Base-by-base conservation (phyloP, 2,329 filamentous ascomycete species). In the Bretziella fagacearum region DNA sequence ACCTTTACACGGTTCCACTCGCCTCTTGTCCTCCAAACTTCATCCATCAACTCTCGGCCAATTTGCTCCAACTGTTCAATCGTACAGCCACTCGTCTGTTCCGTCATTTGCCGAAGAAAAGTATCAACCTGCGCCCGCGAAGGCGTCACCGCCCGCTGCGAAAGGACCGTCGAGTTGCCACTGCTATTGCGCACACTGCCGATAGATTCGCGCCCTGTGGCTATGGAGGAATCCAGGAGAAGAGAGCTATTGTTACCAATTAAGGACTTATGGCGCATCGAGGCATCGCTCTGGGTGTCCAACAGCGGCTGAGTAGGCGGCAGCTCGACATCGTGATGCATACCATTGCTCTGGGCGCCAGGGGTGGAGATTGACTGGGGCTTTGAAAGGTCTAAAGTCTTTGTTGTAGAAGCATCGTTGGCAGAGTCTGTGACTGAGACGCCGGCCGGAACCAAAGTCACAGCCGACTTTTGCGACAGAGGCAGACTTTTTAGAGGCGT, bases 61-160 rank as follows among this genome's bases (percentile, higher is more conserved):
- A 95, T 79, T 62, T 96, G 89, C 66, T 96, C 89, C 17, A 98
- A 67, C 61, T 98, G 89, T 63, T 98, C 91, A 45, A 98, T 83
- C 0, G 80, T 83, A 60, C 83, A 84, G 1, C 84, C 84, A 17
- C 75, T 79, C 2, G 83, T 89, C 37, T 70, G 68, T 23, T 72
- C 63, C 0, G 79, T 77, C 27, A 94, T 65, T 30, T 75, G 67
- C 0, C 68, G 59, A 48, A 85, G 69, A 47, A 93, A 70, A 5
- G 65, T 59, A 2, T 65, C 60, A 20, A 85, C 65, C 25, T 72
- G 66, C 0, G 57, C 56, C 10, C 71, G 67, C 25, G 68, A 60
- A 3, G 70, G 53, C 30, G 70, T 60, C 17, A 52, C 43, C 3
- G 46, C 44, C 15, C 41, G 35, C 13, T 53, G 50, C 1, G 48